Base-by-base conservation (phyloP, 2,329 filamentous ascomycete species). In the Pseudomassariella vexata region DNA sequence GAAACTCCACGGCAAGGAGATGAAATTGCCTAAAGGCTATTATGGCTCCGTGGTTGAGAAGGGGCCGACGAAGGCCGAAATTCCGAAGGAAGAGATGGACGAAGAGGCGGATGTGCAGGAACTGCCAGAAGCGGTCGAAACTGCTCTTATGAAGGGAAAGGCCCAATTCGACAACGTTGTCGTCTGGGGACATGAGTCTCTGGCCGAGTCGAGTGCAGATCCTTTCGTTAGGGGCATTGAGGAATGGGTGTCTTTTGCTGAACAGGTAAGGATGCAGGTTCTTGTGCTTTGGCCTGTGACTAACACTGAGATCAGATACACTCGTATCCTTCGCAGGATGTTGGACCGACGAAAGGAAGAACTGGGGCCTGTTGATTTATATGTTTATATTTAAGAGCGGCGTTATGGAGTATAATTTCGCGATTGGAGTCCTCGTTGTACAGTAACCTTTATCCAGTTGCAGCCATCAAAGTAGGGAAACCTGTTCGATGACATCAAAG, bases 111-210 rank as follows among this genome's bases (percentile, higher is more conserved):
- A 68, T 3, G 52, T 63, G 2, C 49, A 59, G 3, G 65, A 68
- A 8, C 59, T 70, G 11, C 60, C 64, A 2, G 62, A 67, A 3
- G 62, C 65, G 11, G 47, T 63, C 9, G 65, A 73, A 16, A 66
- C 73, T 2, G 71, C 76, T 8, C 66, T 66, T 14, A 60, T 90
- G 44, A 70, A 83, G 30, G 65, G 76, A 25, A 66, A 79, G 14
- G 79, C 77, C 2, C 68, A 68, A 11, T 95, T 95, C 51, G 76
- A 87, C 6, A 68, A 83, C 34, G 55, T 95, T 30, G 61, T 86
- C 3, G 70, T 95, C n/a, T 96, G 89, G 89, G 80, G 75, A 0
- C 88, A 95, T 55, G 88, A 92, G 44, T 57, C 62, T 1, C 47
- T 75, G 30, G 78, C 78, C 5, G 77, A 82, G 38, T 66, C 68